Conservation (phyloP, 164 flowering plant genomes). For the Euptelea pleiosperma region DNA sequence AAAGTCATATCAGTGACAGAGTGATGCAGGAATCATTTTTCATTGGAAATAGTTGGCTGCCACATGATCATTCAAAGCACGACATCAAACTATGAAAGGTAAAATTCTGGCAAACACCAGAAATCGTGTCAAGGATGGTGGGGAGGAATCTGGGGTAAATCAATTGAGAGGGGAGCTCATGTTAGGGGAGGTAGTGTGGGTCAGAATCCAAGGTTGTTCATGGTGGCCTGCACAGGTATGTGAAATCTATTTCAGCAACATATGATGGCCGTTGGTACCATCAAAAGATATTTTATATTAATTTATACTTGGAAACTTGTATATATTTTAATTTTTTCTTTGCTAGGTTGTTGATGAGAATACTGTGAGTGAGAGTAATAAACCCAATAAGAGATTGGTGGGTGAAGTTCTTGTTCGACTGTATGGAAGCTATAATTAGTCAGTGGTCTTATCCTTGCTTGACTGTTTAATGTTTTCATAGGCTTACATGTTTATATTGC, state of each 20-base stretch:
- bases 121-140: conserved; percentile 11
- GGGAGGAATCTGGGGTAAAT: conserved; percentile 12
- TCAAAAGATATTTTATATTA: too few species aligned
- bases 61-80: background rate
- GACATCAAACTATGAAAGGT: conserved; percentile 20
- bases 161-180: conserved; percentile 15
- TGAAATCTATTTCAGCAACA: too few species aligned
- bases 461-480: conserved; percentile 8
- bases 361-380: conserved; percentile 21
- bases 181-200: conserved; percentile 46
- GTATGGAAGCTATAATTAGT: conserved; percentile 60
- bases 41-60: background rate
- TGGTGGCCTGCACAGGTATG: conserved; percentile 69
- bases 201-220: conserved; percentile 18
- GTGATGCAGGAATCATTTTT: background rate
- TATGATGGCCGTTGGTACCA: too few species aligned
- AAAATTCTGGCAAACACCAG: conserved; percentile 5
- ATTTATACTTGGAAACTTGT: too few species aligned
- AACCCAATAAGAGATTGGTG: conserved; percentile 25
- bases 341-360: conserved; percentile 49
- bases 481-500: background rate
- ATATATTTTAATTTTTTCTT: too few species aligned
- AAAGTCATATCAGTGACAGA: too few species aligned
- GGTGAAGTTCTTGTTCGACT: conserved; percentile 50
- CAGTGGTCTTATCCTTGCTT: conserved; percentile 16